Percentiles rank a stretch among this genome's conserved stretches.
These are phyloP conservation scores for Sporisorium sorghi DNA, from an alignment of 1,284 basidiomycete genomes.

Conservation along the genomic window DNA sequence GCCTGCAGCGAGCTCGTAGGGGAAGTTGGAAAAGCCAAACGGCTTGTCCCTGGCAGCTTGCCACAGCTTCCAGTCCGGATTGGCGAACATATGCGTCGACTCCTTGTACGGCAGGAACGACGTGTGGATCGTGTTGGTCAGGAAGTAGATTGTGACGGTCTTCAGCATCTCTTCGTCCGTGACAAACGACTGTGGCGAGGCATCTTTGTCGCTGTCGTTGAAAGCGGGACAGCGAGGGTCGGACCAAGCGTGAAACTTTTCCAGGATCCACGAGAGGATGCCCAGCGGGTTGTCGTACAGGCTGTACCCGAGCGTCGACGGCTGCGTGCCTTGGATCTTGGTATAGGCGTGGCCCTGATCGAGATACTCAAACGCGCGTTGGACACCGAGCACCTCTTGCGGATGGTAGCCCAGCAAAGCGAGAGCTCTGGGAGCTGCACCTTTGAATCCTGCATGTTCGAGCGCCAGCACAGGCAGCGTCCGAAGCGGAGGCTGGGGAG, in stretches of 20 bases:
- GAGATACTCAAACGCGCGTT: slow-evolving; percentile 33
- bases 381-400: slow-evolving; percentile 28
- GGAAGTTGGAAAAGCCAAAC: slow-evolving; percentile 45
- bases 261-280: slow-evolving; percentile 42
- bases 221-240: slow-evolving; percentile 58
- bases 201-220: slow-evolving; percentile 14
- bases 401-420: slow-evolving; percentile 32
- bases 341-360: slow-evolving; percentile 32
- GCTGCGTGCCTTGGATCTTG: slow-evolving; percentile 31
- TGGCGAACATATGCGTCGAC: slow-evolving; percentile 19
- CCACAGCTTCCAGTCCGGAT: slow-evolving; percentile 38
- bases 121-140: slow-evolving; percentile 54
- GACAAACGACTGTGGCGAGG: slow-evolving; percentile 23
- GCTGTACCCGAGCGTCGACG: slow-evolving; percentile 31
- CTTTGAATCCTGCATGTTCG: slow-evolving; percentile 22
- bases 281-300: slow-evolving; percentile 42
- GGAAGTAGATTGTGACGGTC: slow-evolving; percentile 51
- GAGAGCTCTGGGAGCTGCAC: slow-evolving; percentile 9
- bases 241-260: slow-evolving; percentile 58
- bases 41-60: slow-evolving; percentile 33
- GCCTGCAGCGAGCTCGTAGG: slow-evolving; percentile 44
- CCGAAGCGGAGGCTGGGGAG: slow-evolving; percentile 42
- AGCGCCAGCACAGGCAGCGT: slow-evolving; percentile 29
- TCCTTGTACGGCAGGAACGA: slow-evolving; percentile 53
- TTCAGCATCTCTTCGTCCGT: slow-evolving; percentile 54